These are phyloP conservation scores for Posidonia australis DNA, from an alignment of 106 monocot species.

Conservation along the genomic window DNA sequence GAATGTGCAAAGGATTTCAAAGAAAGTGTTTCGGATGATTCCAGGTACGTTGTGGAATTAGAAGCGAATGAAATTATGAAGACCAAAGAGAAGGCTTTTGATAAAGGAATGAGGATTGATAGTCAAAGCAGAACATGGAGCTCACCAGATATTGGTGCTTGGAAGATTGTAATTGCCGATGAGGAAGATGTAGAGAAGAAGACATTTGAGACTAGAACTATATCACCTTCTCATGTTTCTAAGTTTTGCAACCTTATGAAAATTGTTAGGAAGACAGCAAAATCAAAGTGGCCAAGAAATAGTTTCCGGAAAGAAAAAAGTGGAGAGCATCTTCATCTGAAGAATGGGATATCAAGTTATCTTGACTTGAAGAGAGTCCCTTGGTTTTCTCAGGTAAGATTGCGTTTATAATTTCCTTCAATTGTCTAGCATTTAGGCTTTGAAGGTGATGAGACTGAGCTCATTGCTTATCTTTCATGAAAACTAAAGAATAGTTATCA, in stretches of 20 bases:
- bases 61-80: slow-evolving; percentile 2
- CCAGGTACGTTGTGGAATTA: slow-evolving; percentile 5
- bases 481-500: too few relatives aligned
- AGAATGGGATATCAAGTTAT: slow-evolving; percentile 22
- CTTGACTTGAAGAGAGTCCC: slow-evolving; percentile 18
- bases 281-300: slow-evolving; percentile 33
- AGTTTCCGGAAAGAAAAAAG: slow-evolving; percentile 37
- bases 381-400: slow-evolving; percentile 32
- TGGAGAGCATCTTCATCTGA: slow-evolving; percentile 17
- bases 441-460: not conserved
- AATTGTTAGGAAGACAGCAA: slow-evolving; percentile 15
- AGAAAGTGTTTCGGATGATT: not conserved
- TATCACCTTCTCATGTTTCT: slow-evolving; percentile 2
- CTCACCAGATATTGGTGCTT: slow-evolving; percentile 27
- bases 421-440: not conserved
- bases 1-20: not conserved
- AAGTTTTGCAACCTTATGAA: slow-evolving; percentile 13
- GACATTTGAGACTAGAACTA: slow-evolving; percentile 8
- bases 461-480: not conserved
- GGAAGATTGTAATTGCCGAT: slow-evolving; percentile 39
- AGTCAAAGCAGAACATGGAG: slow-evolving; percentile 13
- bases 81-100: slow-evolving; percentile 7
- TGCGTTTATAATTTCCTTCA: not conserved
- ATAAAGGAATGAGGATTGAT: slow-evolving; percentile 11
- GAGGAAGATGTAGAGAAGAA: slow-evolving; percentile 15